phyloP scores from a whole-genome alignment of 2,329 filamentous ascomycete species.

The Arachnopeziza araneosa region DNA sequence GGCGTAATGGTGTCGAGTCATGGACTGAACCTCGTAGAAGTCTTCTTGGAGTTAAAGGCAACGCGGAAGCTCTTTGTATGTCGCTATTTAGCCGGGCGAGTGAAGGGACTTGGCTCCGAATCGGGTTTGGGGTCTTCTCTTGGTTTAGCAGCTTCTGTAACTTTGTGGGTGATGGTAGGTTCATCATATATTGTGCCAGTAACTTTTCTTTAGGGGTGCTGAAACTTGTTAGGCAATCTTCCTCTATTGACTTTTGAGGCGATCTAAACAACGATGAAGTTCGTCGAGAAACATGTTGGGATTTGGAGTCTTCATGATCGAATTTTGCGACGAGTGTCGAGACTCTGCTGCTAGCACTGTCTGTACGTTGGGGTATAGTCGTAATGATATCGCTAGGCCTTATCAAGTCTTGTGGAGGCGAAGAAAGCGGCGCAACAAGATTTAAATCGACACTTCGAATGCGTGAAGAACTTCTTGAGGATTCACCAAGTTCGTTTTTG shows the following conservation, averaged over 20 bases:
- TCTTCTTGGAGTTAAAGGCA: neutral
- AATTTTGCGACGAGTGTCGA: conserved; percentile 28
- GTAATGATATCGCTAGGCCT: neutral
- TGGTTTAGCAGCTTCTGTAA: conserved; percentile 21
- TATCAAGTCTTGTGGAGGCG: neutral
- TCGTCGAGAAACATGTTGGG: conserved; percentile 2
- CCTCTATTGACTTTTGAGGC: conserved; percentile 5
- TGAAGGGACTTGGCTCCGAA: neutral
- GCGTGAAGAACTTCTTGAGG: neutral
- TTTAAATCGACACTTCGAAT: neutral
- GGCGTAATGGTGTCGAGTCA: neutral
- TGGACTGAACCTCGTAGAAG: neutral
- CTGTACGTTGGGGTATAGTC: neutral
- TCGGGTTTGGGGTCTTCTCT: conserved; percentile 14
- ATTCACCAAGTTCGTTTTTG: neutral
- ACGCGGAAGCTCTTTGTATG: neutral
- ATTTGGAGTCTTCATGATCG: conserved; percentile 10
- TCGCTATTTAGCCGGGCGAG: neutral
- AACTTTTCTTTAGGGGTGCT: conserved; percentile 15
- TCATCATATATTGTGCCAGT: conserved; percentile 26
- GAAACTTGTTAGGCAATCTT: neutral
- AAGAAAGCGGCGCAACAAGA: neutral
- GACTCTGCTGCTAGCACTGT: conserved; percentile 20
- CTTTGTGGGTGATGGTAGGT: conserved; percentile 23
- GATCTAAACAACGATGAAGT: conserved; percentile 8